Percentiles rank a stretch among this genome's conserved stretches.
phyloP scores from a whole-genome alignment of 78 protist species.

The Dictyostelium firmibasis region DNA sequence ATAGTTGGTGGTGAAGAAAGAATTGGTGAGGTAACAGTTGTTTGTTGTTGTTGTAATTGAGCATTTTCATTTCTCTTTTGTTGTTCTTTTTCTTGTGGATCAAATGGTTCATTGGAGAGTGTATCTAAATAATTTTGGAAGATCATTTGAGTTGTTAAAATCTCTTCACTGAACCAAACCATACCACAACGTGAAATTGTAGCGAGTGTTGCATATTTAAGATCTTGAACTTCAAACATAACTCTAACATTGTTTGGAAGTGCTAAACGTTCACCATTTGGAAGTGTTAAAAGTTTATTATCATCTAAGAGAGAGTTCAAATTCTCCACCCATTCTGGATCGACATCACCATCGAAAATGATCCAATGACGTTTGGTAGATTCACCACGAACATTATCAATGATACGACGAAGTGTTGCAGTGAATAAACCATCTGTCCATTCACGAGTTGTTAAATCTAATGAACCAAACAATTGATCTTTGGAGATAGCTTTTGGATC shows the following conservation, averaged over 20 bases:
- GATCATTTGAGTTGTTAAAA: conserved; percentile 83
- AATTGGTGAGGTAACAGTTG: neutral
- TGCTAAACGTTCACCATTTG: conserved; percentile 98
- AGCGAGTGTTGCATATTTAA: conserved; percentile 98
- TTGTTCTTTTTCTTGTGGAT: conserved; percentile 70
- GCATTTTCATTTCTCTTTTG: conserved; percentile 45
- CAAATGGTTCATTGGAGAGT: conserved; percentile 75
- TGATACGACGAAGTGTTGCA: conserved; percentile 85
- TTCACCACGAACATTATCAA: conserved; percentile 93
- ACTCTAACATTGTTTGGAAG: conserved; percentile 95
- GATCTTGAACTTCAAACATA: conserved; percentile 96
- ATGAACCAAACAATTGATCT: conserved; percentile 95
- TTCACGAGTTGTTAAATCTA: conserved; percentile 98
- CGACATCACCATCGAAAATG: conserved; percentile 99
- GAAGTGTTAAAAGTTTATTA: conserved; percentile 98
- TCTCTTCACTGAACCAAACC: conserved; percentile 98
- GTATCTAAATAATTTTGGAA: conserved; percentile 66
- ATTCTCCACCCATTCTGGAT: conserved; percentile 99
- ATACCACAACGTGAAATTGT: conserved; percentile 99
- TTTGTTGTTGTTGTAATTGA: neutral
- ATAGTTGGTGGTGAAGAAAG: neutral
- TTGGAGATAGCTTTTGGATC: conserved; percentile 98
- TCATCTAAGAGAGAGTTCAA: conserved; percentile 99
- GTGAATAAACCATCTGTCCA: conserved; percentile 99
- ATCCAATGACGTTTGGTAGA: conserved; percentile 94